A percentile compares a stretch with the other conserved stretches of the same genome.
Conservation (phyloP, 2,329 filamentous ascomycete genomes). For the Aspergillus fructus region DNA sequence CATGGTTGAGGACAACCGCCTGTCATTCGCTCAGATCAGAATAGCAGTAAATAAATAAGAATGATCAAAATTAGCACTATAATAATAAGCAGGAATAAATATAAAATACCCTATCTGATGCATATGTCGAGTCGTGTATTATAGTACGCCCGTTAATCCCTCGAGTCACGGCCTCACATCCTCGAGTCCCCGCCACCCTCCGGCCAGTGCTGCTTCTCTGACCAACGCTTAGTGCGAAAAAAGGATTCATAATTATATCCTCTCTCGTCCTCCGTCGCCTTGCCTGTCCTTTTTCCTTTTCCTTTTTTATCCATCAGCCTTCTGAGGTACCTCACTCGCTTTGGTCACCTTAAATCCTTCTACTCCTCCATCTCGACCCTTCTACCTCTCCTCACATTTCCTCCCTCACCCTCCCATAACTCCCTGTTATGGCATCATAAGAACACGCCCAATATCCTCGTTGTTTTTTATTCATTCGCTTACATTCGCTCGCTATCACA, state of each 20-base stretch:
- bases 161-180: conserved; percentile 4
- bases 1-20: neutral
- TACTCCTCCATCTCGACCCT: conserved; percentile 21
- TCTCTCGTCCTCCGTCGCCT: conserved; percentile 16
- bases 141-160: neutral
- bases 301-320: conserved; percentile 12
- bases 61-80: neutral
- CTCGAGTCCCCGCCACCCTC: conserved; percentile 22
- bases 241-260: conserved; percentile 18
- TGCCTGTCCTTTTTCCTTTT: conserved; percentile 14
- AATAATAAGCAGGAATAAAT: neutral
- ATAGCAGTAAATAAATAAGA: conserved; percentile 3
- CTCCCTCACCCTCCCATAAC: conserved; percentile 17
- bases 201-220: conserved; percentile 13
- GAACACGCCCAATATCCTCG: conserved; percentile 16
- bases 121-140: neutral
- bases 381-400: conserved; percentile 21
- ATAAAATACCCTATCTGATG: conserved; percentile 3
- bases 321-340: conserved; percentile 7
- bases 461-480: conserved; percentile 30
- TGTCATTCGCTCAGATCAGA: neutral
- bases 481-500: conserved; percentile 38
- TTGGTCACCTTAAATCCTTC: conserved; percentile 22
- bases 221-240: conserved; percentile 18
- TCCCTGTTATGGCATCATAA: conserved; percentile 33